Evolutionary conservation across 2,329 filamentous ascomycete species (phyloP), one percentile per base, ranked within the genome.

Genomic region (Drechslerella dactyloides): DNA sequence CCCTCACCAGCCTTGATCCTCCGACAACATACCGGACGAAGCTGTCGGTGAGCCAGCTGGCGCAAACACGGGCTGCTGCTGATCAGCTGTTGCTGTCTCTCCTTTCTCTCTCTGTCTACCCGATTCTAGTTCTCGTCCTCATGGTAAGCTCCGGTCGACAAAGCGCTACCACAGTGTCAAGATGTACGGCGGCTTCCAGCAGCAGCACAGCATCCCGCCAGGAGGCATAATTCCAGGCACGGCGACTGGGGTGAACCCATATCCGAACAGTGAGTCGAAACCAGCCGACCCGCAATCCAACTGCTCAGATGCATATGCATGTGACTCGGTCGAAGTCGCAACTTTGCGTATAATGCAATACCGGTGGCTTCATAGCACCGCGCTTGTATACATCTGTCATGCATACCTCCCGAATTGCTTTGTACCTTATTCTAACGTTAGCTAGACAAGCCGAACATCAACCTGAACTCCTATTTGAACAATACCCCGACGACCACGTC

Each of bases 181-280:
- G 7, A 70, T 70, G 66, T 70, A 70, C 54, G 59, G 66, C 48
- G 66, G 66, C 66, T 70, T 70, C 66, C 66, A 70, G 40, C 58
- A 70, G 40, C 58, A 62, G 27, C 54, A 57, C 56, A 52, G 59
- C 58, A 64, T 61, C 40, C 68, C 68, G 44, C 68, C 68, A 35
- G 68, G 68, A 19, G 68, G 68, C 40, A 72, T 72, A 27, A 60
- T 72, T 48, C 68, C 68, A 44, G 68, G 68, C 24, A 72, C 68
- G 11, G 68, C 68, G 19, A 72, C 68, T 65, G 68, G 68, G 40
- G 68, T 72, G 56, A 72, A 72, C 33, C 60, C 68, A 7, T 72
- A 65, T 72, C 60, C 68, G 13, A 72, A 72, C 44, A 72, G 68
- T 72, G 65, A 72, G 68, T 48, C 15, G 17, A 15, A 6, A 4